phyloP scores from a whole-genome alignment of 306 rosid species.

The Inga laurina region DNA sequence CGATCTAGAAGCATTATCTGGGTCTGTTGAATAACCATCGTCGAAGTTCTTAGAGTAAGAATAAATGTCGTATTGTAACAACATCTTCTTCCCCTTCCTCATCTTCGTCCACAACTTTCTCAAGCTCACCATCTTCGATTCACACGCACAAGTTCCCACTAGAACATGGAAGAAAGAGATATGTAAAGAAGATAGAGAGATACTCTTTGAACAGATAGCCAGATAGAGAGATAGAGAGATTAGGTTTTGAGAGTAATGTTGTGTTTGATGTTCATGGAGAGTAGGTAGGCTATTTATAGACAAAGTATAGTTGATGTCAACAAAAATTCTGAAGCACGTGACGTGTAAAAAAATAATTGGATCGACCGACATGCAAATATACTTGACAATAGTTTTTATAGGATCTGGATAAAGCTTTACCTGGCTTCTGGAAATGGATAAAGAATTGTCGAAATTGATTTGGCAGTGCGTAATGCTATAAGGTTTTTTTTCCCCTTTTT shows the following conservation, averaged over 20 bases:
- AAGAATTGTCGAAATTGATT: neutral
- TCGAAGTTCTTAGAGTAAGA: conserved; percentile 69
- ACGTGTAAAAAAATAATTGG: too few relatives aligned
- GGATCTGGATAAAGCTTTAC: neutral
- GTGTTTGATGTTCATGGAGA: neutral
- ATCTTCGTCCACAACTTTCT: conserved; percentile 54
- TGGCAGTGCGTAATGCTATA: neutral
- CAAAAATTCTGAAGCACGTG: neutral
- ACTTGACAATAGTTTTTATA: too few relatives aligned
- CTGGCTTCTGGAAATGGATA: neutral
- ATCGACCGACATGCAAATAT: too few relatives aligned
- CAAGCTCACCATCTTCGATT: conserved; percentile 39
- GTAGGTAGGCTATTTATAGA: neutral
- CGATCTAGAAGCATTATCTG: conserved; percentile 53
- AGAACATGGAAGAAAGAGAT: too few relatives aligned
- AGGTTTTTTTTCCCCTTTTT: neutral
- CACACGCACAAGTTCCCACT: neutral
- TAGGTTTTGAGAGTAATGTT: neutral
- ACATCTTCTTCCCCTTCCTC: conserved; percentile 37
- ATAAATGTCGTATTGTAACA: conserved; percentile 53
- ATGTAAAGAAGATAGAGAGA: too few relatives aligned
- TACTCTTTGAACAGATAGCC: too few relatives aligned
- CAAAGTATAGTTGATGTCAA: neutral
- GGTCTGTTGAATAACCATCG: conserved; percentile 52
- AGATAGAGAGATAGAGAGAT: neutral